phyloP scores from a whole-genome alignment of 148 eudicot species.

The Tetragonia tetragonoides region DNA sequence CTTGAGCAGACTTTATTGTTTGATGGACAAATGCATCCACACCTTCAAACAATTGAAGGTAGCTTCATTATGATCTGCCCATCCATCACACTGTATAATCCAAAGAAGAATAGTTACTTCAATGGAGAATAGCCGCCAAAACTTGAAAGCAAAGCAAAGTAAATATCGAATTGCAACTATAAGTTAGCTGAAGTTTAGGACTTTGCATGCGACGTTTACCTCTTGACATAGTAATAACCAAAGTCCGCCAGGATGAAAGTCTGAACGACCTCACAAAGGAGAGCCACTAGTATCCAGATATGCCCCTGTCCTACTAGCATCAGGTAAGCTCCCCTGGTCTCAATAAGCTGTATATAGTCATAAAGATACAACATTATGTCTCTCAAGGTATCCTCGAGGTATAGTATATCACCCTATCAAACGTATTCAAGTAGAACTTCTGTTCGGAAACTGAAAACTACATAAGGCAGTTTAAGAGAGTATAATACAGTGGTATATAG shows the following conservation, averaged over 20 bases:
- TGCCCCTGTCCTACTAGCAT: slow-evolving; percentile 50
- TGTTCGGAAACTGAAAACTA: neutral
- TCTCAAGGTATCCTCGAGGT: too few species aligned
- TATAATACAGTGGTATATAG: neutral
- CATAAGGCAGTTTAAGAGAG: neutral
- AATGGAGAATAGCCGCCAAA: neutral
- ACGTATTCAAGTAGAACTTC: neutral
- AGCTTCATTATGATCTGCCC: too few species aligned
- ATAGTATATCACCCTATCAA: neutral
- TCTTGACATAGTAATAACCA: slow-evolving; percentile 71
- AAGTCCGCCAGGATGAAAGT: slow-evolving; percentile 82
- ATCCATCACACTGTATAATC: neutral
- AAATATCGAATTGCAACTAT: neutral
- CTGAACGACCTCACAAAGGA: slow-evolving; percentile 60
- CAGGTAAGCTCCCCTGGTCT: slow-evolving; percentile 46
- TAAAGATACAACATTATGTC: neutral
- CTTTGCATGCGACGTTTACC: slow-evolving; percentile 32
- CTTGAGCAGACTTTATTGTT: too few species aligned
- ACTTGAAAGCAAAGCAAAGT: neutral
- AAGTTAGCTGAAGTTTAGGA: neutral
- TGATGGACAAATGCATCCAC: too few species aligned
- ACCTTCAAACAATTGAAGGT: too few species aligned
- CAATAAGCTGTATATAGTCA: slow-evolving; percentile 43
- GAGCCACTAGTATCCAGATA: slow-evolving; percentile 49
- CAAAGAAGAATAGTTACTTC: neutral